phyloP scores from a whole-genome alignment of 495 filamentous ascomycete genomes.

The Penicillium angulare region DNA sequence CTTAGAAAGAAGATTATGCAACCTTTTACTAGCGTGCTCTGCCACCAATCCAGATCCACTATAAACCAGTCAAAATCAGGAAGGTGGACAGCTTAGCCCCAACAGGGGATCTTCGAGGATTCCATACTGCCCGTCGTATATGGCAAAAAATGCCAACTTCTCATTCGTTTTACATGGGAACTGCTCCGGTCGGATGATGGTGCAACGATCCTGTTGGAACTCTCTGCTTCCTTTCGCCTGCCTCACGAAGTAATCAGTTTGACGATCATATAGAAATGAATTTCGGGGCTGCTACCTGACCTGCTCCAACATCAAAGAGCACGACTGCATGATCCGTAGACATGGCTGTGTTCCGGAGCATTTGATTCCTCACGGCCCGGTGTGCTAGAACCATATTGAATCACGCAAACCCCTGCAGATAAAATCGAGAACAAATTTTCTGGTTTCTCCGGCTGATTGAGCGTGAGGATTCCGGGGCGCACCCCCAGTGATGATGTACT shows the following conservation, averaged over 20 bases:
- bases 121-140: constrained; percentile 45
- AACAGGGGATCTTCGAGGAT: not conserved
- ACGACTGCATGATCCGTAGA: constrained; percentile 24
- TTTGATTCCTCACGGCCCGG: constrained; percentile 17
- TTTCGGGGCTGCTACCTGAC: constrained; percentile 21
- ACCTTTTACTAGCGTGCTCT: constrained; percentile 31
- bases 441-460: too few species aligned
- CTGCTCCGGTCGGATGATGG: constrained; percentile 28
- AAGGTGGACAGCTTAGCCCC: not conserved
- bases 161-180: constrained; percentile 30
- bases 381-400: constrained; percentile 17
- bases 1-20: constrained; percentile 27
- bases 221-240: constrained; percentile 34
- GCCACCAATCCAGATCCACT: constrained; percentile 38
- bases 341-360: constrained; percentile 26
- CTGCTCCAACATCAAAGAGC: constrained; percentile 34
- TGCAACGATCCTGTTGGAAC: constrained; percentile 35
- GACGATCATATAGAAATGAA: not conserved
- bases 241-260: constrained; percentile 4
- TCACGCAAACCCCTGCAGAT: not conserved
- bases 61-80: constrained; percentile 1
- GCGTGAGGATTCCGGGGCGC: not conserved
- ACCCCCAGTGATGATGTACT: constrained; percentile 22
- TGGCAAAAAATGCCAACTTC: constrained; percentile 37
- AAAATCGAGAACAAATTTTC: too few species aligned